Evolutionary conservation across 805 yeast species (phyloP), one percentile per base, ranked within the genome.

Genomic region (Metschnikowia dekortorum): DNA sequence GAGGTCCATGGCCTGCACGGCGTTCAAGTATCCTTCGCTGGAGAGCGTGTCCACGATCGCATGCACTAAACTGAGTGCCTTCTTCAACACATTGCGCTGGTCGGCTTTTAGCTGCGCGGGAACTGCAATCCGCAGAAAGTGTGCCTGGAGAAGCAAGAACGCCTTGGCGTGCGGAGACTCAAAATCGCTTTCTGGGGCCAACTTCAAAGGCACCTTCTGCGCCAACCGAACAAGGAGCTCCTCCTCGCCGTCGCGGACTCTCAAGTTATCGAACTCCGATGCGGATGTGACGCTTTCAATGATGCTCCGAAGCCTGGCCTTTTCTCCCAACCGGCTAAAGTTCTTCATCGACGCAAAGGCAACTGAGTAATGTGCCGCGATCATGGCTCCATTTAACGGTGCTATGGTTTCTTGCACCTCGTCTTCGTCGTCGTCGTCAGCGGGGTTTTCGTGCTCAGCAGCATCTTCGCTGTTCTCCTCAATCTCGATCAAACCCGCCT

Each of bases 1-100:
- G 46, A 90, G 63, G 62, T 94, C 97, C 87, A 94, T 87, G 0
- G 89, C 92, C 41, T 79, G 76, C 56, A 89, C 75, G 0, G 96
- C 90, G 63, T 83, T 86, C 60, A 91, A 68, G 56, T 78, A 73
- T 0, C 97, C 97, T 52, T 89, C 89, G 56, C 89, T 80, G 0
- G 96, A 83, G 36, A 90, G 69, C 1, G 85, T 69, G 64, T 94
- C 97, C 16, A 88, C 83, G 43, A 82, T 70, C 0, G 92, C 88
- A 56, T 83, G 76, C 7, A 88, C 66, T 18, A 90, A 60, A 2
- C 71, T 73, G 43, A 85, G 52, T 0, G 80, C 65, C 40, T 68
- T 75, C 18, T 71, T 67, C 11, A 91, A 64, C 1, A 90, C 75
- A 0, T 62, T 29, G 33, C 72, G 68, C 63, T 81, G 78, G 64